Evolutionary conservation across 2,329 filamentous ascomycete genomes (phyloP), one percentile per base, ranked within the genome.

Genomic region (Bipolaris oryzae): DNA sequence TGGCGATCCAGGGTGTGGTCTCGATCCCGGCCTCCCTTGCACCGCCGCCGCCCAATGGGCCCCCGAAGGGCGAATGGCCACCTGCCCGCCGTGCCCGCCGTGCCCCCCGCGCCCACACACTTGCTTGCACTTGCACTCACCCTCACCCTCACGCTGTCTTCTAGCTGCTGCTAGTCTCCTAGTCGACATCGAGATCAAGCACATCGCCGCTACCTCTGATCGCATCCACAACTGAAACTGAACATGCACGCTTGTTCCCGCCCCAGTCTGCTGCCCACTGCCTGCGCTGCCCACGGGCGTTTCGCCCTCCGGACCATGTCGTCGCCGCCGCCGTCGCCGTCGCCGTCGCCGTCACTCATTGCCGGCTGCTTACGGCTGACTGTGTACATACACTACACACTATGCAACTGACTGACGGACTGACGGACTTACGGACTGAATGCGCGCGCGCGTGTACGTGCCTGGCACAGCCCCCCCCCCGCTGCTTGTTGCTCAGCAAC

Each of bases 11-110:
- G 33, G 33, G 16, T 18, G 25, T 20, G n/a, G 9, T 46, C 34
- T 44, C 57, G 57, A 59, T 59, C 53, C 38, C 41, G 33, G 43
- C 53, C 37, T 37, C 42, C 31, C 33, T 23, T 38, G 43, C 28
- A 41, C n/a, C n/a, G n/a, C 13, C n/a, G 15, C 49, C 35, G 49
- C 43, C 53, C 38, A 50, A 35, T 39, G 18, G 16, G 11, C 18
- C 41, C 16, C n/a, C n/a, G n/a, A n/a, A n/a, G n/a, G n/a, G n/a
- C 28, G 11, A 37, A 37, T 41, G 47, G 13, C 34, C 23, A 42
- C 37, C 25, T 37, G 25, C 47, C 20, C 10, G 16, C 2, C 13
- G 16, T 34, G 16, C n/a, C n/a, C n/a, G n/a, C n/a, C n/a, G n/a
- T n/a, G n/a, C n/a, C 16, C 47, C 11, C 34, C 35, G 18, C 47